Conservation (phyloP, 805 yeast species). For the Kazachstania africana region DNA sequence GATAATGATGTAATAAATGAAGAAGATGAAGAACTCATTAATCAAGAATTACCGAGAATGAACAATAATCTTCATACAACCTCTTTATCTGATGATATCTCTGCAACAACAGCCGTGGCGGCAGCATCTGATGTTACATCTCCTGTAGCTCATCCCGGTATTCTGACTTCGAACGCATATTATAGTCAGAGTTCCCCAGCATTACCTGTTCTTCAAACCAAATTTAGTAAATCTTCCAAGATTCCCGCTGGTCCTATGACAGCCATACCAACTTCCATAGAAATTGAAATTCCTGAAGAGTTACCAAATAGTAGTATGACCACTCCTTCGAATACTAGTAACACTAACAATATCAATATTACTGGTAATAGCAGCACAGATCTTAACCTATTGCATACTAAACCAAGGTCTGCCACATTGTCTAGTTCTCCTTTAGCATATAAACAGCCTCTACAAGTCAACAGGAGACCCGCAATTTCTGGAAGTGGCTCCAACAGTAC, state of each 20-base stretch:
- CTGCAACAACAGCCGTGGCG: constrained; percentile 2
- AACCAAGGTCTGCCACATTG: constrained; percentile 22
- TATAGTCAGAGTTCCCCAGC: constrained; percentile 22
- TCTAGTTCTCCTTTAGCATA: constrained; percentile 13
- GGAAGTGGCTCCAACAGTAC: constrained; percentile 15
- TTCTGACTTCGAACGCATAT: constrained; percentile 7
- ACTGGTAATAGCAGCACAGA: no score
- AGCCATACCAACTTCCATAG: constrained; percentile 44
- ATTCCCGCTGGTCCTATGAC: constrained; percentile 23
- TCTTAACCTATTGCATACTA: constrained; percentile 9
- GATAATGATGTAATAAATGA: constrained; percentile 28
- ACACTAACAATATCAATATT: no score
- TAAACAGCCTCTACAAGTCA: constrained; percentile 10
- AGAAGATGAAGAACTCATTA: constrained; percentile 9
- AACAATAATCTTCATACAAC: constrained; percentile 9
- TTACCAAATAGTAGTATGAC: constrained; percentile 19
- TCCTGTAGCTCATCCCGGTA: constrained; percentile 8
- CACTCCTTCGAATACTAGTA: constrained; percentile 14
- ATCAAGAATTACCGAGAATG: constrained; percentile 10
- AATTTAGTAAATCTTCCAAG: constrained; percentile 12
- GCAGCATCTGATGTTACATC: no score
- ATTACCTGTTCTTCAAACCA: constrained; percentile 21
- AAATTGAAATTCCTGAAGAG: constrained; percentile 53
- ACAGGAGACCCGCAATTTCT: constrained; percentile 19
- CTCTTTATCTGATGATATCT: constrained; percentile 5